These are phyloP conservation scores for Fusarium sp. DNA, from an alignment of 2,329 filamentous ascomycete genomes.

Conservation along the genomic window DNA sequence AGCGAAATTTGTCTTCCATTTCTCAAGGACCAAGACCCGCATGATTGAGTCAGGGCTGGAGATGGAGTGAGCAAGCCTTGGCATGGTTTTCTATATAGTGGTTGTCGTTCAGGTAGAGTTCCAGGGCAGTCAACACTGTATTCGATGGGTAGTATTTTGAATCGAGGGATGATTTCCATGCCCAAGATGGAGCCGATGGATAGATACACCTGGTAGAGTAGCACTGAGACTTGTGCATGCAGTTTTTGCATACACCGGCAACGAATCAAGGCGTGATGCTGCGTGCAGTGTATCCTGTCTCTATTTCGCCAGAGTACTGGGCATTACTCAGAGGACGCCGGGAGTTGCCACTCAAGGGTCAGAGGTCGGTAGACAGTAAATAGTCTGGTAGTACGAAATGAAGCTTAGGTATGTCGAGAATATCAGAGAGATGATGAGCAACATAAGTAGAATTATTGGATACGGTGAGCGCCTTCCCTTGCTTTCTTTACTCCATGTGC, in stretches of 20 bases:
- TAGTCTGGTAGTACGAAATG: neutral
- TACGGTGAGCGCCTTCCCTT: neutral
- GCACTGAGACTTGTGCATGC: slow-evolving; percentile 18
- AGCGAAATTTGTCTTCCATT: slow-evolving; percentile 34
- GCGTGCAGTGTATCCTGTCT: neutral
- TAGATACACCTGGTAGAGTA: slow-evolving; percentile 26
- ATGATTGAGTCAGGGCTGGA: slow-evolving; percentile 32
- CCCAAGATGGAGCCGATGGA: slow-evolving; percentile 10
- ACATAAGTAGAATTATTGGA: neutral
- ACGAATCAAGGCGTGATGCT: slow-evolving; percentile 28
- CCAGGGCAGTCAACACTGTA: slow-evolving; percentile 3
- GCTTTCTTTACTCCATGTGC: neutral
- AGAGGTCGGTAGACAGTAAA: neutral
- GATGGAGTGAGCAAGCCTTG: slow-evolving; percentile 25
- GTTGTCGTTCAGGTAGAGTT: slow-evolving; percentile 5
- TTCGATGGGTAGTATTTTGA: slow-evolving; percentile 5
- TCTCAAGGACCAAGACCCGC: slow-evolving; percentile 16
- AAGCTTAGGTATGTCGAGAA: neutral
- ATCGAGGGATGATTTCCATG: slow-evolving; percentile 10
- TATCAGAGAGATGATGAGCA: neutral
- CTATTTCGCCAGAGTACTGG: neutral
- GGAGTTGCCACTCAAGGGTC: neutral
- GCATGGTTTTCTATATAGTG: slow-evolving; percentile 21
- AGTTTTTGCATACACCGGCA: slow-evolving; percentile 3
- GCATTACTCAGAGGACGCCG: slow-evolving; percentile 1